These are phyloP conservation scores for Thalassiosira hispida DNA, from an alignment of 352 stramenopile genomes.

Conservation along the genomic window DNA sequence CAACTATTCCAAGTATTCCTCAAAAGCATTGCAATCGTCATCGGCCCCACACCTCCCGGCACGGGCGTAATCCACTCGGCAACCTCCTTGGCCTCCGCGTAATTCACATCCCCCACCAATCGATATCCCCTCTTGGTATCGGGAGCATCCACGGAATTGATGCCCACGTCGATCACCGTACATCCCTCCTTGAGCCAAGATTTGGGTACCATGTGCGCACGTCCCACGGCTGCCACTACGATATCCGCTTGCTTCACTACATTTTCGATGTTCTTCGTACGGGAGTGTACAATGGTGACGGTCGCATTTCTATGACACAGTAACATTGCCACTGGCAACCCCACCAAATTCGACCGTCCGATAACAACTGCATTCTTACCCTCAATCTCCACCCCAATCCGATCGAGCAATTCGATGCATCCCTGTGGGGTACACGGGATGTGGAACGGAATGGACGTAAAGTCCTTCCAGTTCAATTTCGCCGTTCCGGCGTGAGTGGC, in stretches of 20 bases:
- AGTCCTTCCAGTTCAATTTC: slow-evolving; percentile 67
- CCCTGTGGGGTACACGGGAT: slow-evolving; percentile 96
- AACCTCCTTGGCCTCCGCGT: slow-evolving; percentile 86
- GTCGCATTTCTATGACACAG: slow-evolving; percentile 96
- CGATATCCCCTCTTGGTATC: slow-evolving; percentile 90
- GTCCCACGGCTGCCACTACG: slow-evolving; percentile 95
- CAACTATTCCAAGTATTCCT: slow-evolving; percentile 82
- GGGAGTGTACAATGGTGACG: slow-evolving; percentile 97
- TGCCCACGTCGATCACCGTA: slow-evolving; percentile 98
- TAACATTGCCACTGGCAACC: slow-evolving; percentile 94
- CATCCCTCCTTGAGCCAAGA: slow-evolving; percentile 97
- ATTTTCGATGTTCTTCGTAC: slow-evolving; percentile 89
- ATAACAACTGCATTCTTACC: slow-evolving; percentile 97
- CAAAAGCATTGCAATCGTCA: slow-evolving; percentile 91
- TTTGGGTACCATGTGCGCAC: slow-evolving; percentile 93
- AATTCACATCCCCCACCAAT: slow-evolving; percentile 97
- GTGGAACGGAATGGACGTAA: slow-evolving; percentile 75
- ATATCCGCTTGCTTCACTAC: slow-evolving; percentile 95
- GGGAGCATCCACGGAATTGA: slow-evolving; percentile 93
- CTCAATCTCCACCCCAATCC: slow-evolving; percentile 87
- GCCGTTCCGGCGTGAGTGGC: slow-evolving; percentile 87
- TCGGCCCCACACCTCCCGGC: slow-evolving; percentile 97
- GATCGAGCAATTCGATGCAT: slow-evolving; percentile 95
- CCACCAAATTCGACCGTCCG: slow-evolving; percentile 97
- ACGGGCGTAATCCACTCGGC: slow-evolving; percentile 95